Evolutionary conservation across 306 rosid species (phyloP), one percentile per base, ranked within the genome.

Genomic region (Castanospermum australe): DNA sequence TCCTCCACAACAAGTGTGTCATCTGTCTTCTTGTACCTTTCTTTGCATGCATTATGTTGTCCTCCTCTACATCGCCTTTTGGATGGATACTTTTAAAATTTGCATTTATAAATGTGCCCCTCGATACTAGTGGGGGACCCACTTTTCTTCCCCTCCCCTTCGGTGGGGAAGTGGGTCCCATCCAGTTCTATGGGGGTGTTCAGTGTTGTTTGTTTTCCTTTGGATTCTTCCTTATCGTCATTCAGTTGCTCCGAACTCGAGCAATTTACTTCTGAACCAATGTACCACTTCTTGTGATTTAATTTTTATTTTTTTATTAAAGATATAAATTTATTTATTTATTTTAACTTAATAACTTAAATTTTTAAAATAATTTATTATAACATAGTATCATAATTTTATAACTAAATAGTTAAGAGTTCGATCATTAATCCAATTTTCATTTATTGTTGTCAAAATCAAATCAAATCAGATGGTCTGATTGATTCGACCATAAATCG

Each of bases 1-100:
- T 84, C 74, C 63, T 84, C 84, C 87, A 79, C 77, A 81, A 72
- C 77, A 80, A 56, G 81, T 79, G 79, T 65, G 61, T 60, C 71
- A 73, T 61, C 28, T 79, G 78, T 83, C 64, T 28, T 42, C 17
- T 63, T 63, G 66, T 78, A 67, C 24, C 65, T 80, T 79, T 79
- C 87, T 73, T 75, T 81, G 85, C 81, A 73, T 81, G 81, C 83
- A 81, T 81, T 81, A 81, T 85, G 85, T 77, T 85, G 85, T 81
- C 88, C 81, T 77, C 88, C 85, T 77, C 87, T 73, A 25, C 63
- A 47, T 41, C 20, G 36, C 69, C 47, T 11, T 61, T 79, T 83
- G 68, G 68, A 73, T 66, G 81, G 54, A 18, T 57, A 72, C 66
- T 78, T 45, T 65, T 83, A 71, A 66, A 72, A 60, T 48, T 73